These are phyloP conservation scores for Cyberlindnera xylosilytica DNA, from an alignment of 805 yeast genomes.

Conservation along the genomic window DNA sequence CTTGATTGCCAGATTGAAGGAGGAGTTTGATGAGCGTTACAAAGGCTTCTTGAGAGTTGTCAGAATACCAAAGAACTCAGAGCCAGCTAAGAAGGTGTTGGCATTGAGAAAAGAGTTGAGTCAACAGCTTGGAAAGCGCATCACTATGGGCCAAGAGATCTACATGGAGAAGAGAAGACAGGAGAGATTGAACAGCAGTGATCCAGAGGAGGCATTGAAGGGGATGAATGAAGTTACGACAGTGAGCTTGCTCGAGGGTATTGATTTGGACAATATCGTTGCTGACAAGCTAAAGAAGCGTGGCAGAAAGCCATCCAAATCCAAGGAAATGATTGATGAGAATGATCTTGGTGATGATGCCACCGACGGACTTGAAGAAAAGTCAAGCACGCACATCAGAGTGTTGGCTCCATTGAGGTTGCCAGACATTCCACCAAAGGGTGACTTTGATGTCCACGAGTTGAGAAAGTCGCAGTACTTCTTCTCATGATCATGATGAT, in stretches of 20 bases:
- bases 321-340: constrained; percentile 28
- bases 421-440: constrained; percentile 75
- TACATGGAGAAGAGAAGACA: constrained; percentile 65
- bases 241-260: constrained; percentile 46
- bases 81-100: constrained; percentile 47
- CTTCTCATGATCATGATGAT: constrained; percentile 39
- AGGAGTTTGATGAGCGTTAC: constrained; percentile 82
- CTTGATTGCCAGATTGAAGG: constrained; percentile 63
- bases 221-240: constrained; percentile 68
- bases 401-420: constrained; percentile 65
- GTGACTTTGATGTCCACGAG: constrained; percentile 75
- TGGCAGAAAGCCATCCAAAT: neutral
- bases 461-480: constrained; percentile 77
- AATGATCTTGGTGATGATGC: constrained; percentile 14
- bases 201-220: constrained; percentile 43
- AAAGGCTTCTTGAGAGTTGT: constrained; percentile 62
- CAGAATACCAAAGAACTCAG: constrained; percentile 48
- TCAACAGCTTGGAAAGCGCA: constrained; percentile 47
- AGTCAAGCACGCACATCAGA: constrained; percentile 12
- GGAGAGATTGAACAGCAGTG: constrained; percentile 47
- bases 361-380: constrained; percentile 9
- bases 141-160: constrained; percentile 69
- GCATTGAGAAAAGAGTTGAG: constrained; percentile 48
- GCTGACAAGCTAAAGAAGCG: constrained; percentile 7
- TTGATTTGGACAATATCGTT: constrained; percentile 15